Conservation (phyloP, 1,284 basidiomycete species). For the Anthracocystis setariae region DNA sequence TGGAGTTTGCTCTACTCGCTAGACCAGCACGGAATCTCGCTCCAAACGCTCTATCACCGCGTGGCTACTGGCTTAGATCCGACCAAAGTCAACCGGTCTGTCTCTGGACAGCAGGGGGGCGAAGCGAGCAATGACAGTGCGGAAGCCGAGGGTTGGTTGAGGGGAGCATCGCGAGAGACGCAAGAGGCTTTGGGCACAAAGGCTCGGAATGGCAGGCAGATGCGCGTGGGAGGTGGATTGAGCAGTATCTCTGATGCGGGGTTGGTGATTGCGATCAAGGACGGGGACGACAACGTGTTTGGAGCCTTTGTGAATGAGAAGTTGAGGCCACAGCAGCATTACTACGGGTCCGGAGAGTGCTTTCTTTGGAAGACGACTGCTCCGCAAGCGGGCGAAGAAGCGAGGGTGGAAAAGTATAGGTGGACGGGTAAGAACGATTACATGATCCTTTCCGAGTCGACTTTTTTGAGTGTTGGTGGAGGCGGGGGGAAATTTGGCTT, state of each 20-base stretch:
- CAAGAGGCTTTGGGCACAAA: conserved; percentile 43
- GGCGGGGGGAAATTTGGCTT: conserved; percentile 73
- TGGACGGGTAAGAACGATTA: conserved; percentile 94
- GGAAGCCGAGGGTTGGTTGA: conserved; percentile 54
- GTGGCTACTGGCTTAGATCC: conserved; percentile 50
- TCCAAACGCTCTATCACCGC: conserved; percentile 76
- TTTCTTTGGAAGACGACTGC: conserved; percentile 68
- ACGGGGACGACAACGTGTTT: conserved; percentile 61
- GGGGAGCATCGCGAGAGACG: conserved; percentile 51
- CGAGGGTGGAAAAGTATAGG: conserved; percentile 74
- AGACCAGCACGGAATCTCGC: conserved; percentile 93
- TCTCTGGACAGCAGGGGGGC: conserved; percentile 7
- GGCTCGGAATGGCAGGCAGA: conserved; percentile 4
- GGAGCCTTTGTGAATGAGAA: conserved; percentile 66
- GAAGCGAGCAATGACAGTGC: conserved; percentile 3
- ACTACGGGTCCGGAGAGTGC: conserved; percentile 65
- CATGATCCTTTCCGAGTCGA: conserved; percentile 80
- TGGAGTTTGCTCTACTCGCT: conserved; percentile 92
- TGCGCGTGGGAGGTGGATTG: conserved; percentile 46
- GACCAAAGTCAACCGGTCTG: conserved; percentile 1
- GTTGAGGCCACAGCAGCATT: conserved; percentile 54
- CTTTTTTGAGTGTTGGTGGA: conserved; percentile 56
- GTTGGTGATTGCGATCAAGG: conserved; percentile 59
- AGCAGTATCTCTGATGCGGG: conserved; percentile 56
- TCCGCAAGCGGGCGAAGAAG: background rate